A percentile compares a stretch with the other conserved stretches of the same genome.
Evolutionary conservation across 768 basidiomycete species (phyloP).

Genomic region (Boletus rufocinnamomeus): DNA sequence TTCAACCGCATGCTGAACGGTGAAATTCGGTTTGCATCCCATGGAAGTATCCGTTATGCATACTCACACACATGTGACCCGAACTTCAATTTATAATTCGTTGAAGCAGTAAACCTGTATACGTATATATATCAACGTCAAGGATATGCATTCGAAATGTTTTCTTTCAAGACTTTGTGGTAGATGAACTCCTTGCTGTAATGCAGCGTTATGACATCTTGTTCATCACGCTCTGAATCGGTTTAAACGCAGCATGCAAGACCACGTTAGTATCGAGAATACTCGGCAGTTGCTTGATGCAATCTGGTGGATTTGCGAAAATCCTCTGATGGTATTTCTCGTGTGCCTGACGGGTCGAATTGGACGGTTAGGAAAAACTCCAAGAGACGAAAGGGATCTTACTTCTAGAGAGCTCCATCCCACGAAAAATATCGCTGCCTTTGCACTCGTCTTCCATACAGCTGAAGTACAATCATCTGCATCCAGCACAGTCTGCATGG

Average conservation of each 20-base stretch:
- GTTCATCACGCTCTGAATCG: not conserved
- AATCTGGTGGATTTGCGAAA: slow-evolving; percentile 3
- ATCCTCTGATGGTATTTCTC: not conserved
- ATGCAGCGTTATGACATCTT: not conserved
- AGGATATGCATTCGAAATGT: too few species aligned
- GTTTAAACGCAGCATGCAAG: not conserved
- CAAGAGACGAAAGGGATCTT: not conserved
- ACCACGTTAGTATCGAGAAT: not conserved
- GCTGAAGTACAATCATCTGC: not conserved
- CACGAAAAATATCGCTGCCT: not conserved
- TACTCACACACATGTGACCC: too few species aligned
- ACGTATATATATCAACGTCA: too few species aligned
- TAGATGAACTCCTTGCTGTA: not conserved
- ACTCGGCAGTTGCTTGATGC: not conserved
- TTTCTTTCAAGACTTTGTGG: not conserved
- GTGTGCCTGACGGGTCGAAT: not conserved
- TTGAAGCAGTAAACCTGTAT: too few species aligned
- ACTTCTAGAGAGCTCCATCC: slow-evolving; percentile 4
- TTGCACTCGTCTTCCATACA: not conserved
- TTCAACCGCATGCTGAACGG: too few species aligned
- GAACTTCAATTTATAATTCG: too few species aligned
- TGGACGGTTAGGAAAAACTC: not conserved
- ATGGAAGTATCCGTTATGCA: too few species aligned
- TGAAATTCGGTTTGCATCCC: too few species aligned
- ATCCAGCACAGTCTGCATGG: slow-evolving; percentile 4